phyloP scores from a whole-genome alignment of 306 rosid genomes.

The Lathyrus oleraceus region DNA sequence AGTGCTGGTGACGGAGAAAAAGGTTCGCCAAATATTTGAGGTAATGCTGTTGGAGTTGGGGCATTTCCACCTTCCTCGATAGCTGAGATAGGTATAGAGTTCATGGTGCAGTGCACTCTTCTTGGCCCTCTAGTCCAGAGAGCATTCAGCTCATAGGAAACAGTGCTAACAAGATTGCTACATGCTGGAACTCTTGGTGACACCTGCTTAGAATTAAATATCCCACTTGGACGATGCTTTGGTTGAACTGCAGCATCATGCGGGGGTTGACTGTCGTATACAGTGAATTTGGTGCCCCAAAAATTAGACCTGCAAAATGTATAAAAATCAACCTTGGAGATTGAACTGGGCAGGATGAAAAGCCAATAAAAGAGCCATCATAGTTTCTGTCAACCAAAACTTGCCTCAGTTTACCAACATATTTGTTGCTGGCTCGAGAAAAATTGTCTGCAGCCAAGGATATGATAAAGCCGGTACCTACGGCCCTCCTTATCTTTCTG shows the following conservation, averaged over 20 bases:
- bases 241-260: conserved; percentile 31
- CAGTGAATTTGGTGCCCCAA: conserved; percentile 66
- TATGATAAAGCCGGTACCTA: conserved; percentile 54
- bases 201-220: conserved; percentile 58
- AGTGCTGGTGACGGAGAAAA: conserved; percentile 36
- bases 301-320: conserved; percentile 63
- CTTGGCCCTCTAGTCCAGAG: conserved; percentile 78
- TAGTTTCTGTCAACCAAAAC: conserved; percentile 23
- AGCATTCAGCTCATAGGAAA: conserved; percentile 60
- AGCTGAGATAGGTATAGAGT: conserved; percentile 60
- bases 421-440: conserved; percentile 58
- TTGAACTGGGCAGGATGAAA: background rate
- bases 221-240: conserved; percentile 42
- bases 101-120: conserved; percentile 67
- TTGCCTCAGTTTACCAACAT: conserved; percentile 81
- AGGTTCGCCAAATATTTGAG: conserved; percentile 39
- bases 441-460: conserved; percentile 60
- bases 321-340: conserved; percentile 1
- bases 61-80: conserved; percentile 64
- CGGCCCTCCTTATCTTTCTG: conserved; percentile 65
- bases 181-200: conserved; percentile 58
- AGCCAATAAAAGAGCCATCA: background rate
- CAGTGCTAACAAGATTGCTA: conserved; percentile 45
- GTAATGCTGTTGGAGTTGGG: conserved; percentile 52
- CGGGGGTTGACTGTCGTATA: conserved; percentile 54